These are phyloP conservation scores for Syzygium grande DNA, from an alignment of 345 rosid genomes.

Conservation along the genomic window DNA sequence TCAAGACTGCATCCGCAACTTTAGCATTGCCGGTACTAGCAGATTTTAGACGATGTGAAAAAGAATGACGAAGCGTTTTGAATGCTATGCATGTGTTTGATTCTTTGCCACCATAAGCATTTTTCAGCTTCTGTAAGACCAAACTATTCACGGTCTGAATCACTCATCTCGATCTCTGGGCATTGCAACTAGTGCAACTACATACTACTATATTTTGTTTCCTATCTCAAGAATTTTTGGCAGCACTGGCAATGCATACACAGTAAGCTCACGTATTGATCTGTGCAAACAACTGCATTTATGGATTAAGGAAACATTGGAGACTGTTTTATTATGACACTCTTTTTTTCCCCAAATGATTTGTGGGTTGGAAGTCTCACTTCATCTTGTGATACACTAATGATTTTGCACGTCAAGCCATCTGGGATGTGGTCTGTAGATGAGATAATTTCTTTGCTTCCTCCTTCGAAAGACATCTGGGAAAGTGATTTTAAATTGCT, in stretches of 20 bases:
- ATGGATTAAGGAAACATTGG: not conserved
- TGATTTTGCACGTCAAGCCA: not conserved
- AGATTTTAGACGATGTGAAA: not conserved
- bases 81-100: not conserved
- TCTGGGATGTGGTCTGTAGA: not conserved
- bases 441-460: not conserved
- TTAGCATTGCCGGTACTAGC: not conserved
- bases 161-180: not conserved
- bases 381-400: not conserved
- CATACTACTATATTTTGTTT: not conserved
- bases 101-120: not conserved
- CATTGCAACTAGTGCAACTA: not conserved
- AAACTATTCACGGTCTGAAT: not conserved
- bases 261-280: not conserved
- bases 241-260: not conserved
- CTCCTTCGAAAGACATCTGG: not conserved
- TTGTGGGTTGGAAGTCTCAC: not conserved
- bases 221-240: not conserved
- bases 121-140: not conserved
- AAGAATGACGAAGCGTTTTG: not conserved
- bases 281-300: not conserved
- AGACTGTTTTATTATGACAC: not conserved
- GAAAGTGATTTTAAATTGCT: not conserved
- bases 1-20: not conserved
- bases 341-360: not conserved